phyloP scores from a whole-genome alignment of 352 stramenopile species.

The Globisporangium splendens region DNA sequence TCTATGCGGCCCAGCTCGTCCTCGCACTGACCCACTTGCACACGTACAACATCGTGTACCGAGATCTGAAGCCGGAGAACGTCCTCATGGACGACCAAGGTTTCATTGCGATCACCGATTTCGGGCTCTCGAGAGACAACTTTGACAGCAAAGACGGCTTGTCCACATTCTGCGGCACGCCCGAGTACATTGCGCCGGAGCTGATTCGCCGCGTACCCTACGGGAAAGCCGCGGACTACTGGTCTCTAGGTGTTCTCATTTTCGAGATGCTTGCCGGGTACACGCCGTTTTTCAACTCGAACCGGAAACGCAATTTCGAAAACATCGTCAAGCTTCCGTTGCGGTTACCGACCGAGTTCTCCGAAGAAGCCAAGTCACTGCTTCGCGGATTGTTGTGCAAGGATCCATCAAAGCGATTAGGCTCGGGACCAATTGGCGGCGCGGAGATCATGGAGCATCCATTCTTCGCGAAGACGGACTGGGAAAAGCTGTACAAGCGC shows the following conservation, averaged over 20 bases:
- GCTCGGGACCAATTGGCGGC: constrained; percentile 58
- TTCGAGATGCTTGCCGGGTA: constrained; percentile 83
- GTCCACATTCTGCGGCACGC: constrained; percentile 81
- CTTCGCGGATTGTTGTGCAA: constrained; percentile 69
- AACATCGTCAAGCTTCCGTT: constrained; percentile 82
- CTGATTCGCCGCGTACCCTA: constrained; percentile 74
- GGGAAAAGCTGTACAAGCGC: constrained; percentile 78
- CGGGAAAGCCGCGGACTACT: constrained; percentile 84
- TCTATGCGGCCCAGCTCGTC: constrained; percentile 84
- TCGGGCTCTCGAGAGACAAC: constrained; percentile 80
- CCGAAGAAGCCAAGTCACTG: constrained; percentile 67
- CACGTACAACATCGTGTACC: constrained; percentile 84
- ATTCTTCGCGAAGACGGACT: constrained; percentile 77
- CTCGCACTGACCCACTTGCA: constrained; percentile 79
- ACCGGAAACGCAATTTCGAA: constrained; percentile 84
- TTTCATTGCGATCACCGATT: constrained; percentile 87
- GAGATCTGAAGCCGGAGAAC: constrained; percentile 86
- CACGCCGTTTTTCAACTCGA: constrained; percentile 77
- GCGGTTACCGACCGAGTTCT: constrained; percentile 72
- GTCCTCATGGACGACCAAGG: constrained; percentile 82
- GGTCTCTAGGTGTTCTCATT: constrained; percentile 81
- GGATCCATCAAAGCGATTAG: constrained; percentile 72
- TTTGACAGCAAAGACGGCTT: constrained; percentile 76
- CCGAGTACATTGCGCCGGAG: constrained; percentile 83
- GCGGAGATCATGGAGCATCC: constrained; percentile 84